phyloP scores from a whole-genome alignment of 441 rosid species.

The Bruguiera hainesii region DNA sequence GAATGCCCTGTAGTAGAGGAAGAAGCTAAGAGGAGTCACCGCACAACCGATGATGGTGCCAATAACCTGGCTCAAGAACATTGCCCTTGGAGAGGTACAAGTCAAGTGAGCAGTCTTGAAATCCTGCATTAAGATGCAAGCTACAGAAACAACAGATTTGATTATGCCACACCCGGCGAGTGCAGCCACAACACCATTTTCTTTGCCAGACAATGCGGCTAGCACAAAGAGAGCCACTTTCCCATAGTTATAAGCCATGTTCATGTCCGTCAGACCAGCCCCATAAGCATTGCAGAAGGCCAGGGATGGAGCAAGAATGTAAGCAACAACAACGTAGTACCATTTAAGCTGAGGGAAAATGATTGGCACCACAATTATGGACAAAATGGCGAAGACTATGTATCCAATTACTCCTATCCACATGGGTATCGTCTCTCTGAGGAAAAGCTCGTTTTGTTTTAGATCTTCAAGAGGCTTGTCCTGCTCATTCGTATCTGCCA shows the following conservation, averaged over 20 bases:
- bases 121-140: conserved; percentile 72
- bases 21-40: conserved; percentile 52
- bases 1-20: conserved; percentile 62
- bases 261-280: conserved; percentile 65
- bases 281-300: conserved; percentile 77
- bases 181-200: conserved; percentile 55
- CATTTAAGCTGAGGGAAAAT: conserved; percentile 72
- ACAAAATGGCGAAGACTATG: conserved; percentile 37
- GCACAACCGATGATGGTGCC: conserved; percentile 58
- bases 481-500: conserved; percentile 19
- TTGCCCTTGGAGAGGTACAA: conserved; percentile 55
- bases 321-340: conserved; percentile 53
- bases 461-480: conserved; percentile 21
- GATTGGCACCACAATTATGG: conserved; percentile 44
- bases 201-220: conserved; percentile 53
- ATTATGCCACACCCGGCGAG: conserved; percentile 62
- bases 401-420: conserved; percentile 53
- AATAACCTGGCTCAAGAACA: conserved; percentile 60
- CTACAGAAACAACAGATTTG: conserved; percentile 58
- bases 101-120: conserved; percentile 64
- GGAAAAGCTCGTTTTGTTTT: conserved; percentile 45
- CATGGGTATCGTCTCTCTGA: conserved; percentile 56
- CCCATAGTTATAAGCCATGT: conserved; percentile 76
- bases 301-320: conserved; percentile 57
- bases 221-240: conserved; percentile 61